Percentiles rank a stretch among this genome's conserved stretches.
Conservation (phyloP, 139 green algal genomes). For the Tetradesmus lagerheimii region DNA sequence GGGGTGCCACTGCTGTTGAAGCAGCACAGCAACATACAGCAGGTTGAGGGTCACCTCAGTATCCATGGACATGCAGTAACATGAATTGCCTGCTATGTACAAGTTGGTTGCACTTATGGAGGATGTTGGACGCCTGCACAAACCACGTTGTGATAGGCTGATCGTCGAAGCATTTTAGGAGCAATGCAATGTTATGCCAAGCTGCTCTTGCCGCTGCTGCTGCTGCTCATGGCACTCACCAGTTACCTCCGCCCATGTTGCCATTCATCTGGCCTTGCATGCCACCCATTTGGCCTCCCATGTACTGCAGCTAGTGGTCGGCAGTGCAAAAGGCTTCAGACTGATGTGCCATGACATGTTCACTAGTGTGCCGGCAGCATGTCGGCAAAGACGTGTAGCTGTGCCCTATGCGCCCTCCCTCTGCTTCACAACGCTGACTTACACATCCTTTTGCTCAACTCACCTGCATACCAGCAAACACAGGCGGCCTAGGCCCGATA, state of each 20-base stretch:
- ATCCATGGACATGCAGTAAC: background rate
- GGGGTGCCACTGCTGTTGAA: no score
- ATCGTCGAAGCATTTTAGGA: background rate
- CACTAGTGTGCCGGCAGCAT: background rate
- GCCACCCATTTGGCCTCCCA: background rate
- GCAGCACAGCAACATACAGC: no score
- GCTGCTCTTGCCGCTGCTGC: background rate
- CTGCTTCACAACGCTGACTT: background rate
- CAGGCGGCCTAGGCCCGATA: background rate
- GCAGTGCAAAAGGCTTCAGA: background rate
- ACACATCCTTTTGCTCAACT: background rate
- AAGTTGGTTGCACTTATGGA: no score
- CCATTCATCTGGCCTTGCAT: background rate
- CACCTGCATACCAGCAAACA: slow-evolving; percentile 14
- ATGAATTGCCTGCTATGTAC: no score
- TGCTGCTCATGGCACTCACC: background rate
- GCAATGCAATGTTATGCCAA: background rate
- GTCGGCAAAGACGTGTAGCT: background rate
- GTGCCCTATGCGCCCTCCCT: background rate
- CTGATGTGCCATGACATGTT: background rate
- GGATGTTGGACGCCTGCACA: no score
- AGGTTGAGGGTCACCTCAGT: background rate
- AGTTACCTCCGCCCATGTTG: background rate
- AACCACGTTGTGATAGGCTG: background rate
- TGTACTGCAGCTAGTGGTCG: background rate